Conservation (phyloP, 495 filamentous ascomycete genomes). For the Ramalina intermedia region DNA sequence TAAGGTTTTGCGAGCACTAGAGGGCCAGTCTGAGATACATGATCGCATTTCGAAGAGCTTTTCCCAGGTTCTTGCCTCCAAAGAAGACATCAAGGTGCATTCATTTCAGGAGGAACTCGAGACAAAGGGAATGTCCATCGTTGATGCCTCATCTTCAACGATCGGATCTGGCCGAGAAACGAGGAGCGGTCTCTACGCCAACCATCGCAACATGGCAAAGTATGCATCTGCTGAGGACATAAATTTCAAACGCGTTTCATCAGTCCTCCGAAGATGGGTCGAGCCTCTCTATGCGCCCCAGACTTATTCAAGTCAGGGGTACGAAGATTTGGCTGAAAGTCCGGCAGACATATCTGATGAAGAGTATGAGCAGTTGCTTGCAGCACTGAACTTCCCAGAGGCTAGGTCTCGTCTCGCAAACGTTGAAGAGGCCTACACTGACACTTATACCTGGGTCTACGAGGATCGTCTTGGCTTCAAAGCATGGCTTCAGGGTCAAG, state of each 20-base stretch:
- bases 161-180: conserved; percentile 58
- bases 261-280: conserved; percentile 50
- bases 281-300: conserved; percentile 20
- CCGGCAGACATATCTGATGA: neutral
- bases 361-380: neutral
- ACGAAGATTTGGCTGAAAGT: neutral
- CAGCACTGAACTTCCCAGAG: neutral
- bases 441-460: conserved; percentile 16
- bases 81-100: conserved; percentile 55
- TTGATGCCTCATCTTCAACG: conserved; percentile 59
- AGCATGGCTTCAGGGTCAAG: conserved; percentile 5
- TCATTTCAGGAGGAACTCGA: conserved; percentile 45
- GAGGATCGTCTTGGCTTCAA: conserved; percentile 4
- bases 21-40: conserved; percentile 60
- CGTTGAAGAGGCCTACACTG: conserved; percentile 1
- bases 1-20: conserved; percentile 53
- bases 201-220: conserved; percentile 72
- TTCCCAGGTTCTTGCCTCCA: conserved; percentile 8
- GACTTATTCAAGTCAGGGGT: neutral
- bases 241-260: conserved; percentile 12
- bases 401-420: neutral
- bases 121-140: conserved; percentile 20
- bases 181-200: conserved; percentile 62
- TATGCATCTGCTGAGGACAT: conserved; percentile 34
- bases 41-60: conserved; percentile 15